Evolutionary conservation across 768 basidiomycete genomes (phyloP).

Genomic region (Lactifluus rugatus): DNA sequence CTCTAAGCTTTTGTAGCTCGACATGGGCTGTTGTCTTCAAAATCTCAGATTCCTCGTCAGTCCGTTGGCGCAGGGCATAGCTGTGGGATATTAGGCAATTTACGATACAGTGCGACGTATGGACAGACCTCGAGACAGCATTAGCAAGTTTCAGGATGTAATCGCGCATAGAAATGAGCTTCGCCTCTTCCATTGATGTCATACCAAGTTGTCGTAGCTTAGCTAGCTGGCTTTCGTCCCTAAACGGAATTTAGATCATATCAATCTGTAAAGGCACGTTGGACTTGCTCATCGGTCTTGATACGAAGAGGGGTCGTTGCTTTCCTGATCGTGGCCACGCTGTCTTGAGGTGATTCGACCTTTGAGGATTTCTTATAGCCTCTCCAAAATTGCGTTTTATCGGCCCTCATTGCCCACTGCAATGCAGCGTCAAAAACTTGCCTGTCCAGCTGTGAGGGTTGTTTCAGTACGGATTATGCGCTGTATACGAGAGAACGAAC

Average conservation of each 20-base stretch:
- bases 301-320: slow-evolving; percentile 34
- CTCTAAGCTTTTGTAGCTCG: slow-evolving; percentile 78
- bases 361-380: slow-evolving; percentile 41
- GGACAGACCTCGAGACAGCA: slow-evolving; percentile 51
- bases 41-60: slow-evolving; percentile 54
- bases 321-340: slow-evolving; percentile 56
- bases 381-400: slow-evolving; percentile 75
- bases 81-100: slow-evolving; percentile 29
- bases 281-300: slow-evolving; percentile 70
- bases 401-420: slow-evolving; percentile 79
- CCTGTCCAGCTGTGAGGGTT: slow-evolving; percentile 39
- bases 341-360: slow-evolving; percentile 62
- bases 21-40: slow-evolving; percentile 58
- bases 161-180: slow-evolving; percentile 81
- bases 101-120: background rate
- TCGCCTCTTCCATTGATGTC: slow-evolving; percentile 69
- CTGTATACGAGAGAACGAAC: slow-evolving; percentile 36
- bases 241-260: slow-evolving; percentile 26
- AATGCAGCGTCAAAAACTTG: slow-evolving; percentile 79
- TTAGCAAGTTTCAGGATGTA: slow-evolving; percentile 80
- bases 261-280: background rate
- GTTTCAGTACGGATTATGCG: background rate
- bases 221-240: slow-evolving; percentile 65
- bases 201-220: slow-evolving; percentile 86
- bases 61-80: slow-evolving; percentile 53